These are phyloP conservation scores for Leccinellum luteum DNA, from an alignment of 768 basidiomycete genomes.

Conservation along the genomic window DNA sequence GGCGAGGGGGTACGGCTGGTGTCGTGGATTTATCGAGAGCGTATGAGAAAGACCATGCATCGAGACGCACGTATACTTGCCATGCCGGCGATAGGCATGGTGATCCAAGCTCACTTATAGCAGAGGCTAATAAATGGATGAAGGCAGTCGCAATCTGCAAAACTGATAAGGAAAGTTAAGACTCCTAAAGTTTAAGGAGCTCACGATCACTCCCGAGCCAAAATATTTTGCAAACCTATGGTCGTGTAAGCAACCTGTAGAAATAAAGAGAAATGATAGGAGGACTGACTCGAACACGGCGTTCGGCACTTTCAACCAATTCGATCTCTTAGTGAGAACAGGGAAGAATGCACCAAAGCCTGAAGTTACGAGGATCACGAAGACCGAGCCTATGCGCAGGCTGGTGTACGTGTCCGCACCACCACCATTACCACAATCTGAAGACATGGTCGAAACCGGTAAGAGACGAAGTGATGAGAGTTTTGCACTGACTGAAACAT, in stretches of 20 bases:
- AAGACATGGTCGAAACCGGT: slow-evolving; percentile 19
- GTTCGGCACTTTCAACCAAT: slow-evolving; percentile 38
- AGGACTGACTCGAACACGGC: slow-evolving; percentile 63
- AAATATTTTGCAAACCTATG: slow-evolving; percentile 83
- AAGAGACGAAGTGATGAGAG: neutral
- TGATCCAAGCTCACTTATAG: slow-evolving; percentile 63
- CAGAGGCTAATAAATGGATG: slow-evolving; percentile 80
- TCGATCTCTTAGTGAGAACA: slow-evolving; percentile 53
- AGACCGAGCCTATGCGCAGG: slow-evolving; percentile 70
- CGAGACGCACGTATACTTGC: slow-evolving; percentile 62
- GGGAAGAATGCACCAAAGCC: slow-evolving; percentile 68
- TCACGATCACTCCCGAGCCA: slow-evolving; percentile 83
- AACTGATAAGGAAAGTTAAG: neutral
- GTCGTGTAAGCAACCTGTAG: slow-evolving; percentile 1
- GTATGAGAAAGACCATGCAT: neutral
- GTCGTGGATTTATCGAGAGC: neutral
- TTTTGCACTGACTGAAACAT: neutral
- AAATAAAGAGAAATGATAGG: neutral
- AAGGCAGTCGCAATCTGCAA: slow-evolving; percentile 84
- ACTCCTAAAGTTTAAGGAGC: slow-evolving; percentile 25
- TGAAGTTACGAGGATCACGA: slow-evolving; percentile 67
- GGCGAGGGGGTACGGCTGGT: slow-evolving; percentile 77
- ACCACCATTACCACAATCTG: slow-evolving; percentile 50
- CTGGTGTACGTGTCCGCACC: slow-evolving; percentile 46
- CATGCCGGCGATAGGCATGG: slow-evolving; percentile 70